Evolutionary conservation across 2,329 filamentous ascomycete genomes (phyloP).

Genomic region (Talaromyces sp.): DNA sequence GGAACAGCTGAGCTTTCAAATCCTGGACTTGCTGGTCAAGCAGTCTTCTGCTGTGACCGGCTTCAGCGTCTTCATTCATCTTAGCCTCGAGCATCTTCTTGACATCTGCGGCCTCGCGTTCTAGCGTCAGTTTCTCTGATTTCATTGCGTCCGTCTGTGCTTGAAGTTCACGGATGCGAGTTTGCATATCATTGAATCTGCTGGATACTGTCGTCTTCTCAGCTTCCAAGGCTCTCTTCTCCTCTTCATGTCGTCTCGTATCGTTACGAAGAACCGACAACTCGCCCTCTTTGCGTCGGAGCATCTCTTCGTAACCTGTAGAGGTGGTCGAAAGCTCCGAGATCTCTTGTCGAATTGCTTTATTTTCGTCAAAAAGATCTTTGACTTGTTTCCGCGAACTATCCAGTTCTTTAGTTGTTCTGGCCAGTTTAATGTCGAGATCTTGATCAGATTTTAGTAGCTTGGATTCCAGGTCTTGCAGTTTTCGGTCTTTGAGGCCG

Average conservation of each 20-base stretch:
- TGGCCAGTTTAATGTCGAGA: conserved; percentile 74
- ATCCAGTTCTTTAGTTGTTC: conserved; percentile 73
- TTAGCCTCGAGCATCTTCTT: conserved; percentile 81
- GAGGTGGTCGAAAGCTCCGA: conserved; percentile 83
- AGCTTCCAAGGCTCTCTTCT: conserved; percentile 70
- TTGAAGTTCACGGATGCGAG: conserved; percentile 74
- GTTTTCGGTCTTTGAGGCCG: conserved; percentile 79
- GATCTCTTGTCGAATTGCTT: conserved; percentile 76
- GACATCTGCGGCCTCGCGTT: conserved; percentile 83
- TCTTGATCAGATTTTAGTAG: conserved; percentile 83
- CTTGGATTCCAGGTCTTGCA: conserved; percentile 78
- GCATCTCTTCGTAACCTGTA: conserved; percentile 89
- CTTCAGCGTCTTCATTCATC: conserved; percentile 82
- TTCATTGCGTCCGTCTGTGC: conserved; percentile 82
- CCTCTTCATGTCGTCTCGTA: conserved; percentile 73
- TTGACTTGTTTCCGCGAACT: conserved; percentile 66
- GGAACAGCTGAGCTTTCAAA: conserved; percentile 77
- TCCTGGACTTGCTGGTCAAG: conserved; percentile 83
- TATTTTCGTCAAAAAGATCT: conserved; percentile 72
- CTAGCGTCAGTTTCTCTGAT: conserved; percentile 74
- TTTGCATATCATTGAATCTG: conserved; percentile 74
- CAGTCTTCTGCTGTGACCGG: conserved; percentile 71
- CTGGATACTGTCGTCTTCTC: conserved; percentile 65
- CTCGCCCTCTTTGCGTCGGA: conserved; percentile 91
- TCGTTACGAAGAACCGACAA: conserved; percentile 78